Conservation (phyloP, 2,329 filamentous ascomycete genomes). For the Tolypocladium ovalisporum region DNA sequence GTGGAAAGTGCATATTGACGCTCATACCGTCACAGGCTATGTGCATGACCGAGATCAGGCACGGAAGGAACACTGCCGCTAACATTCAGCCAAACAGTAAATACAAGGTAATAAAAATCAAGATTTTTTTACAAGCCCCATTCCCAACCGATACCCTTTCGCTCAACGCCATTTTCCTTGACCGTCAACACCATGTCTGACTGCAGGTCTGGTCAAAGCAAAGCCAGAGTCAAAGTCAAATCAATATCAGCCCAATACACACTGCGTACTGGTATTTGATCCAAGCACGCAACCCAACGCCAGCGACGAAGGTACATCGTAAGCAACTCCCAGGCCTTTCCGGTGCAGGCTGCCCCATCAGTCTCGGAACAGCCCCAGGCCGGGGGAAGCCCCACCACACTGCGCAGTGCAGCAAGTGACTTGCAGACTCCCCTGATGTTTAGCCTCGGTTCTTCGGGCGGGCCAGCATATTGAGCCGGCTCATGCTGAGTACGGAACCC, state of each 20-base stretch:
- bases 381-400: neutral
- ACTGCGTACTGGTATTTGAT: neutral
- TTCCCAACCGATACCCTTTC: neutral
- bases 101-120: neutral
- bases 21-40: neutral
- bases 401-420: neutral
- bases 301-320: neutral
- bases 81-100: neutral
- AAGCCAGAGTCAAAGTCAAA: neutral
- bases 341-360: neutral
- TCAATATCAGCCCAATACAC: neutral
- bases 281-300: neutral
- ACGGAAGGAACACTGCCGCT: neutral
- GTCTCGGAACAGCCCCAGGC: neutral
- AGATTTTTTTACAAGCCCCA: neutral
- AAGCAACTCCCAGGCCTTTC: neutral
- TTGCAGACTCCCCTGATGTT: neutral
- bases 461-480: slow-evolving; percentile 50
- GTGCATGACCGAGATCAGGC: neutral
- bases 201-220: neutral
- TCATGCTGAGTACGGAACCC: slow-evolving; percentile 40
- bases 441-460: slow-evolving; percentile 46
- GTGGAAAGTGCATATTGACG: neutral
- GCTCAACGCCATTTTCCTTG: neutral
- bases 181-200: neutral